Conservation (phyloP, 148 eudicot species). For the Fallopia convolvulus region DNA sequence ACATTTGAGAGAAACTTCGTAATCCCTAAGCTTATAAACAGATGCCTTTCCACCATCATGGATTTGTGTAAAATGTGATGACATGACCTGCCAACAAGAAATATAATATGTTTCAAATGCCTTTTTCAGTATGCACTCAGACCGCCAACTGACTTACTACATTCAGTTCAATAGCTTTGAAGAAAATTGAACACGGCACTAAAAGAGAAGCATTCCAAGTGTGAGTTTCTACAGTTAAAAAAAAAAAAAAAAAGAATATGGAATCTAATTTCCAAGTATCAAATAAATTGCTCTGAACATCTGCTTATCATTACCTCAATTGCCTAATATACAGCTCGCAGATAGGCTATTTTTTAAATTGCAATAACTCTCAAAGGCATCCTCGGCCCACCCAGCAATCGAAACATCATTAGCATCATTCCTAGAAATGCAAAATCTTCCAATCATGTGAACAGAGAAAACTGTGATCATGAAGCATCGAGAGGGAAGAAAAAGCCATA, state of each 20-base stretch:
- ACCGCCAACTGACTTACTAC: background rate
- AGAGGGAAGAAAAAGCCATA: constrained; percentile 20
- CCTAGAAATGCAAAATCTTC: too few relatives aligned
- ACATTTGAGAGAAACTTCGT: constrained; percentile 61
- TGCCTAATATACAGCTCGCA: background rate
- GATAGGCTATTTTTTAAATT: background rate
- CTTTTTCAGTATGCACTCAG: background rate
- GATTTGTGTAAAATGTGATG: constrained; percentile 72
- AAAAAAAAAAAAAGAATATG: background rate
- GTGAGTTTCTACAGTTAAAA: background rate
- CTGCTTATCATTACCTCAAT: background rate
- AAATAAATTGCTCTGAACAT: background rate
- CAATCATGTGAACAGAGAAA: too few relatives aligned
- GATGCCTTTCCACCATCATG: constrained; percentile 68
- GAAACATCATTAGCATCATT: too few relatives aligned
- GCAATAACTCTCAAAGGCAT: background rate
- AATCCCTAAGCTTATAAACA: constrained; percentile 72
- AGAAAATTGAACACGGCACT: background rate
- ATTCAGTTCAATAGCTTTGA: background rate
- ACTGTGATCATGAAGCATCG: background rate
- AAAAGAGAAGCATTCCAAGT: background rate
- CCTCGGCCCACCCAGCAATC: background rate
- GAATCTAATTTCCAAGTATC: background rate
- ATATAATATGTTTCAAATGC: background rate
- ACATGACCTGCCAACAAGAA: constrained; percentile 36